Evolutionary conservation across 257 asterid genomes (phyloP).

Genomic region (Marsdenia floribunda): DNA sequence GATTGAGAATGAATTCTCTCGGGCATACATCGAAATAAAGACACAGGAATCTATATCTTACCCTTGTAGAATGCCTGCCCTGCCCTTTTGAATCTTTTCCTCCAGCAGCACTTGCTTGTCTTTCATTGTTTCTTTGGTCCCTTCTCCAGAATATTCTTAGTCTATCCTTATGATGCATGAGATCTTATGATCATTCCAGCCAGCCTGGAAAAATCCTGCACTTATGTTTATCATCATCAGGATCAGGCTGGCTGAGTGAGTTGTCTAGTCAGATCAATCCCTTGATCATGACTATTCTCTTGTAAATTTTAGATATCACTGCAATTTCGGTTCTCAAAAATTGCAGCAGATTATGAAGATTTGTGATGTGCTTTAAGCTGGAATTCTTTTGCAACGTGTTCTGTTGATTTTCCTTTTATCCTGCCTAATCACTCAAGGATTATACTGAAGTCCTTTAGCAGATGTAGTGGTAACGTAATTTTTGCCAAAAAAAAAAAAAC

Average conservation of each 20-base stretch:
- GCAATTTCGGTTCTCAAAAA: neutral
- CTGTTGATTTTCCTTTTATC: neutral
- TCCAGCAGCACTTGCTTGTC: neutral
- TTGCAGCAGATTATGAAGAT: neutral
- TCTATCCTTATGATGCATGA: constrained; percentile 11
- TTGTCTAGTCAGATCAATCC: constrained; percentile 1
- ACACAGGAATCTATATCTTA: constrained; percentile 11
- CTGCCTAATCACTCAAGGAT: neutral
- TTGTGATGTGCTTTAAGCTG: neutral
- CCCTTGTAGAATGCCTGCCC: neutral
- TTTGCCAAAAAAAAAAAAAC: neutral
- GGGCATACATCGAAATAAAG: constrained; percentile 1
- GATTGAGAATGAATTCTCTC: neutral
- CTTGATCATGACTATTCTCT: neutral
- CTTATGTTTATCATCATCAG: neutral
- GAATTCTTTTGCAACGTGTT: no score
- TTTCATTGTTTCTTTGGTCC: constrained; percentile 6
- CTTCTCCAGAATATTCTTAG: neutral
- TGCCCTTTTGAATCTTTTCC: constrained; percentile 1
- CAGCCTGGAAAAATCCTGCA: constrained; percentile 28
- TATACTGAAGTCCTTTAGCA: no score
- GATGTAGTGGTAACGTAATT: no score
- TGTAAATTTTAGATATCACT: neutral
- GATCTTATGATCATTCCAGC: constrained; percentile 11
- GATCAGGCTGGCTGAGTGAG: neutral